These are phyloP conservation scores for Echinochloa phyllopogon DNA, from an alignment of 176 grass and related monocot species.

Conservation along the genomic window DNA sequence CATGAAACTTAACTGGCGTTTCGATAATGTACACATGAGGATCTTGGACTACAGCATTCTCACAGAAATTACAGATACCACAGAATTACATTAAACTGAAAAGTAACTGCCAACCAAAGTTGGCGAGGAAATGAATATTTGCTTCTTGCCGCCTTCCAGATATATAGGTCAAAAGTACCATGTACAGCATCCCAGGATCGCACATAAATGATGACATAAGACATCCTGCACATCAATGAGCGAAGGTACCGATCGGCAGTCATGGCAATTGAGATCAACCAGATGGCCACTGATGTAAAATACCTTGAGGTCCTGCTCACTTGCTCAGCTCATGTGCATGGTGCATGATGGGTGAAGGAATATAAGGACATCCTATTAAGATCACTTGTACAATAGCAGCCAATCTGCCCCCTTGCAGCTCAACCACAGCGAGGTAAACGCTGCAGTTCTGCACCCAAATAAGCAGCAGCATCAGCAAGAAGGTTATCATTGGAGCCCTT, in stretches of 20 bases:
- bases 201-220: conserved; percentile 24
- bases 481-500: conserved; percentile 59
- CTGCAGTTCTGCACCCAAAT: conserved; percentile 70
- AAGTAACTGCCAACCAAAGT: conserved; percentile 53
- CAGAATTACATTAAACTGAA: not conserved
- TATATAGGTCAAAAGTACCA: conserved; percentile 15
- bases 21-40: conserved; percentile 42
- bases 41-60: conserved; percentile 14
- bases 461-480: conserved; percentile 68
- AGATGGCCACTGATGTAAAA: conserved; percentile 9
- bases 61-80: too few species aligned
- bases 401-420: conserved; percentile 35
- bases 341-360: conserved; percentile 13
- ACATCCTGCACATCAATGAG: conserved; percentile 28
- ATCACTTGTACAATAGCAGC: conserved; percentile 4
- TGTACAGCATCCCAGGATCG: not conserved
- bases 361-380: conserved; percentile 17
- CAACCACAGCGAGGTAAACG: conserved; percentile 79
- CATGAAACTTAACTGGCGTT: not conserved
- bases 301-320: conserved; percentile 11
- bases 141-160: not conserved
- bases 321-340: conserved; percentile 28
- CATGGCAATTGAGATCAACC: conserved; percentile 12
- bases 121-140: conserved; percentile 32
- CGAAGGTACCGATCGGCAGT: not conserved